Percentiles rank a stretch among this genome's conserved stretches.
Conservation (phyloP, 2,329 filamentous ascomycete genomes). For the Apiospora marii region DNA sequence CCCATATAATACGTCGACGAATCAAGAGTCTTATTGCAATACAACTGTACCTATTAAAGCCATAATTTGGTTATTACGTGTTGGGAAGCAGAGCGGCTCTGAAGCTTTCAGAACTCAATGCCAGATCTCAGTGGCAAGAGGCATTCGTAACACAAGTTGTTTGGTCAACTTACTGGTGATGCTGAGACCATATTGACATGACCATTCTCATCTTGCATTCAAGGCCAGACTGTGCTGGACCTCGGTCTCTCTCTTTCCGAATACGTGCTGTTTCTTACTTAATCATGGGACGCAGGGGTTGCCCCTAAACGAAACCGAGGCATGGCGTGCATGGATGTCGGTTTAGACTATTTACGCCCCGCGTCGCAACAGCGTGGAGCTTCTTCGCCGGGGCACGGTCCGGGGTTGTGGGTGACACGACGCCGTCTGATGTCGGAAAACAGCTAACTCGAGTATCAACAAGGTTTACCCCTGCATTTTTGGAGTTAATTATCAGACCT, state of each 20-base stretch:
- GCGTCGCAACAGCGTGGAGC: not conserved
- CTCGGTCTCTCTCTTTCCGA: not conserved
- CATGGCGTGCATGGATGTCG: not conserved
- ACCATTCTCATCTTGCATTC: no score
- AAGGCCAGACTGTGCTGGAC: no score
- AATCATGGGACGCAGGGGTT: not conserved
- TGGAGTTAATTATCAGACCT: not conserved
- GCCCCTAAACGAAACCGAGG: not conserved
- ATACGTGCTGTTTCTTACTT: not conserved
- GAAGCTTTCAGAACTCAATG: no score
- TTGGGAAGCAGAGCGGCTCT: no score
- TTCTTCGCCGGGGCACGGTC: not conserved
- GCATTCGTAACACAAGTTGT: no score
- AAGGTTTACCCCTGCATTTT: not conserved
- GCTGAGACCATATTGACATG: no score
- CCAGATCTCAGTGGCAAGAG: no score
- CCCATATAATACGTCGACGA: no score
- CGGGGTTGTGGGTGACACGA: not conserved
- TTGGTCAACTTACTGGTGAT: no score
- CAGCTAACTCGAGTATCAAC: not conserved
- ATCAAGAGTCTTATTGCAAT: no score
- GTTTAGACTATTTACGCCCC: not conserved
- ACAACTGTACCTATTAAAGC: no score
- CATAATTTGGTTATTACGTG: no score
- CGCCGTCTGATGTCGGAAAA: not conserved